Base-by-base conservation (phyloP, 768 basidiomycete genomes). In the Podaxis pistillaris region DNA sequence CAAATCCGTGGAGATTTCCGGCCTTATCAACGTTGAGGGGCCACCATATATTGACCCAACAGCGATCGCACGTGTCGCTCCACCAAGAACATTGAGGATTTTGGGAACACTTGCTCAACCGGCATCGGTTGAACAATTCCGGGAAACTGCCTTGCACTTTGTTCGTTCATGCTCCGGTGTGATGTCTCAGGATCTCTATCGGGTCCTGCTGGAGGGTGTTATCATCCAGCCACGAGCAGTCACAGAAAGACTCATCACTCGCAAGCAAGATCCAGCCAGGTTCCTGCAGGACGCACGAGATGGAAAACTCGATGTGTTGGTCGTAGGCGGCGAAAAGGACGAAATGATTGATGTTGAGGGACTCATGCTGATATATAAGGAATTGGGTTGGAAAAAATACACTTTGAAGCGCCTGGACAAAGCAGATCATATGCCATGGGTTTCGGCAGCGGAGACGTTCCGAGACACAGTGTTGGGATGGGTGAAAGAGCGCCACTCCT, bases 381-480 rank as follows among this genome's bases (percentile, higher is more conserved):
- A 69, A 65, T 5, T 73, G 73, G 72, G 65, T 63, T 59, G 65
- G 72, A 60, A 54, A 68, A 53, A 67, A 53, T 26, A 59, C 67
- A 12, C 64, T 72, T 9, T 69, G 68, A 46, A 24, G 40, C 54
- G 47, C n/a, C 58, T 76, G 24, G 64, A 67, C 4, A 66, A 72
- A 8, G 71, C 68, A 13, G 74, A 72, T 52, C 76, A 76, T 62
- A 69, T 71, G 58, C 68, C 69, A 4, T 74, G 73, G 72, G 51
- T 74, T 52, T 64, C 65, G 49, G 44, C 66, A 30, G 62, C 70
- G 2, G 68, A 67, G 3, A 62, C 47, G 36, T 73, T 73, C 62
- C 64, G 70, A 50, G 58, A 63, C 12, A 66, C 60, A n/a, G 61
- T 75, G 38, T 52, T 74, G 50, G 50, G 53, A 41, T 74, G 73